Base-by-base conservation (phyloP, 2,329 filamentous ascomycete species). In the Colletotrichum eremochloae region DNA sequence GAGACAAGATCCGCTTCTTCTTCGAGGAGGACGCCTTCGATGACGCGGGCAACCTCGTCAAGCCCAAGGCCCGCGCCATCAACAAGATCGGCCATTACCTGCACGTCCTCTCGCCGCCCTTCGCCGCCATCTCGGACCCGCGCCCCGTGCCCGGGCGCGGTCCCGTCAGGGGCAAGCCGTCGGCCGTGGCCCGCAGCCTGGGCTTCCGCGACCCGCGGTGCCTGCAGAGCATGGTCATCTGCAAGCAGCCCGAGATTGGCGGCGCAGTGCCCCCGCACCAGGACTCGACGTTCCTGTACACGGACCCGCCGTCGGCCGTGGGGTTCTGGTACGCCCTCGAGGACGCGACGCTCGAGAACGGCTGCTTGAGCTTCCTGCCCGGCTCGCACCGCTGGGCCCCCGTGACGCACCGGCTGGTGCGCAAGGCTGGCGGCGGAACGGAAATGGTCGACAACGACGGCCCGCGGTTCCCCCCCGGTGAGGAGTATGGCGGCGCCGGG, bases 251-350 rank as follows among this genome's bases (percentile, higher is more conserved):
- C 31, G 94, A 97, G 83, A 98, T 98, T 65, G 96, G 96, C 38
- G 96, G 94, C 31, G 93, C 93, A 2, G 96, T 98, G 55, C 94
- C 93, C 1, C 90, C 94, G 31, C 96, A 99, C 81, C 95, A 97
- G 83, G 96, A 98, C 82, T 94, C 90, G 75, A 95, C 94, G 0
- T 99, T 98, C 77, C 77, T 99, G 74, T 98, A 97, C 81, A 98
- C 96, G 1, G 86, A 95, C 75, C 93, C 94, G 48, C 96, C 96
- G 0, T 93, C 90, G 50, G 96, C 96, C 0, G 93, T 98, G 2
- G 96, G 96, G 0, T 98, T 96, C 84, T 99, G 96, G 96, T 97
- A 98, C 81, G 96, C 96, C 15, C 88, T 99, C 50, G 95, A 99
- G 84, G 96, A 98, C 82, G 94, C 94, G 31, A 96, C 93, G 9